These are phyloP conservation scores for Aspergillus sp. DNA, from an alignment of 2,329 filamentous ascomycete species.

Conservation along the genomic window DNA sequence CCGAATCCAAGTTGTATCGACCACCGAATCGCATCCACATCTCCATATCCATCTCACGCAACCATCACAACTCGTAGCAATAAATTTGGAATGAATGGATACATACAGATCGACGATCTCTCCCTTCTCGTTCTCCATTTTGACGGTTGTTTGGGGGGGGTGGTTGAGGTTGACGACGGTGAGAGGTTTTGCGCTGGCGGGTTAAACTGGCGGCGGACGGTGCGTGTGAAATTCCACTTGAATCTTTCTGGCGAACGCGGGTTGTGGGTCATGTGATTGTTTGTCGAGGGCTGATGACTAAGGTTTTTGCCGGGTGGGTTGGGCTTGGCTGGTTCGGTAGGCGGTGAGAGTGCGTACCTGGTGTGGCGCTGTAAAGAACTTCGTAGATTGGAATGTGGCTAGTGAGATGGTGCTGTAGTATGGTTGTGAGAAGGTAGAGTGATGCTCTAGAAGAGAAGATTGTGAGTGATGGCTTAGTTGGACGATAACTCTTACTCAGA, in stretches of 20 bases:
- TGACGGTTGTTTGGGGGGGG: slow-evolving; percentile 52
- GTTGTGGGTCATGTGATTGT: slow-evolving; percentile 47
- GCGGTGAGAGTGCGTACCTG: background rate
- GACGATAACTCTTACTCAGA: too few relatives aligned
- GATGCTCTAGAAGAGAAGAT: too few relatives aligned
- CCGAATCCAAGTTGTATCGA: too few relatives aligned
- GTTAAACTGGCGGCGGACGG: slow-evolving; percentile 27
- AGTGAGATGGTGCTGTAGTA: background rate
- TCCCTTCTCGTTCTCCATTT: slow-evolving; percentile 99
- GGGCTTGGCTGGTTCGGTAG: background rate
- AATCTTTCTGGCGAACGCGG: slow-evolving; percentile 28
- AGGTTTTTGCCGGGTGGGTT: slow-evolving; percentile 8
- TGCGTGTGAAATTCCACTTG: slow-evolving; percentile 33
- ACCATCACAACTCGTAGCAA: too few relatives aligned
- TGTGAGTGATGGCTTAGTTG: too few relatives aligned
- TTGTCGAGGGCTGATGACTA: slow-evolving; percentile 40
- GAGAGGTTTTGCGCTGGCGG: slow-evolving; percentile 33
- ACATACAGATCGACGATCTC: slow-evolving; percentile 98
- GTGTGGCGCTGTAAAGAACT: background rate
- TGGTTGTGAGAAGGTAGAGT: too few relatives aligned
- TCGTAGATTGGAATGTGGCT: background rate
- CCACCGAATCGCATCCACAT: background rate
- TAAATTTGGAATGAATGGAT: slow-evolving; percentile 15
- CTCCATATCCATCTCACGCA: background rate
- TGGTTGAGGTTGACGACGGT: slow-evolving; percentile 40